These are phyloP conservation scores for Lentinus brumalis DNA, from an alignment of 768 basidiomycete genomes.

Conservation along the genomic window DNA sequence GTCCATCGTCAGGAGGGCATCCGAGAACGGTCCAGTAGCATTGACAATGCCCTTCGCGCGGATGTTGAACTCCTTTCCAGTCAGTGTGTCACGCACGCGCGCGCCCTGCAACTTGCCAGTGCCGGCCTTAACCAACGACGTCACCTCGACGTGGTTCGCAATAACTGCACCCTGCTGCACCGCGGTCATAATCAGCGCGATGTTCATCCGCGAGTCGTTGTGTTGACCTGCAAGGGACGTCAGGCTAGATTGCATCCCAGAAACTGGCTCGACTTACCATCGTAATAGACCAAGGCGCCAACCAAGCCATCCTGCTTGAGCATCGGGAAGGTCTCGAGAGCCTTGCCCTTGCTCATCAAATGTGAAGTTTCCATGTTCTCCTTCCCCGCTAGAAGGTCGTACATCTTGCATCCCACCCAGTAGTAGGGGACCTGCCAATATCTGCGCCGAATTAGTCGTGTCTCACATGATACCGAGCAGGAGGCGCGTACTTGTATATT, in stretches of 20 bases:
- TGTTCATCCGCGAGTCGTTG: constrained; percentile 98
- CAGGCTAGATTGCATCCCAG: background rate
- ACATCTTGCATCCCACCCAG: constrained; percentile 93
- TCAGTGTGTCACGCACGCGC: constrained; percentile 76
- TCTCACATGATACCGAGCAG: background rate
- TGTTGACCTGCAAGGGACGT: constrained; percentile 71
- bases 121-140: constrained; percentile 66
- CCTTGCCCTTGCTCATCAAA: constrained; percentile 92
- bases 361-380: constrained; percentile 98
- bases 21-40: constrained; percentile 94
- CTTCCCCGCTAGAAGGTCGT: constrained; percentile 91
- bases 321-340: constrained; percentile 95
- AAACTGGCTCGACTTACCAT: constrained; percentile 56
- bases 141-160: constrained; percentile 90
- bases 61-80: constrained; percentile 81
- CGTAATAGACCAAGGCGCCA: constrained; percentile 96
- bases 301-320: constrained; percentile 90
- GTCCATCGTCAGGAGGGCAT: constrained; percentile 82
- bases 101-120: constrained; percentile 73
- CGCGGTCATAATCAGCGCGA: constrained; percentile 92
- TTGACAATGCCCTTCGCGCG: constrained; percentile 92
- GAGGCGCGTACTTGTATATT: constrained; percentile 72
- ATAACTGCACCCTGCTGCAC: constrained; percentile 88
- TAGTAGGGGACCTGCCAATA: constrained; percentile 99
- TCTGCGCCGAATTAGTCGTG: constrained; percentile 38